Evolutionary conservation across 2,329 filamentous ascomycete species (phyloP).

Genomic region (Endocalyx cinctus): DNA sequence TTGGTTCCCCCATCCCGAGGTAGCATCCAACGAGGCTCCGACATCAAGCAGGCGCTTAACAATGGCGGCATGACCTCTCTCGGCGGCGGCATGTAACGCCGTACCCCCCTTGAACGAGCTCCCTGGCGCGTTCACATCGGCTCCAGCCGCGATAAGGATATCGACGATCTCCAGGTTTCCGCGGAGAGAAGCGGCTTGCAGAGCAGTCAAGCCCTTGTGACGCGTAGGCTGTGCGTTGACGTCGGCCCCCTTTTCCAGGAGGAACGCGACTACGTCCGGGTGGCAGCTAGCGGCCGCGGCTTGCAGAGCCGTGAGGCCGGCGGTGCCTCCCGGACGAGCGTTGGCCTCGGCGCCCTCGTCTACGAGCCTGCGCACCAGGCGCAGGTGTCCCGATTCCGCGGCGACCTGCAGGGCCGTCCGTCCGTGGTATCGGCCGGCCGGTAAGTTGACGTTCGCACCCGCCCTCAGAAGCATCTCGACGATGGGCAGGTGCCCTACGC

Average conservation of each 20-base stretch:
- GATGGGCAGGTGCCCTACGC: conserved; percentile 11
- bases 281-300: conserved; percentile 28
- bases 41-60: conserved; percentile 26
- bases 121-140: conserved; percentile 25
- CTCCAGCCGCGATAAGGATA: conserved; percentile 23
- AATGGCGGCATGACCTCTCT: conserved; percentile 20
- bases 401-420: conserved; percentile 33
- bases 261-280: conserved; percentile 16
- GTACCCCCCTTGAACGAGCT: conserved; percentile 30
- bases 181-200: conserved; percentile 30
- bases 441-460: conserved; percentile 20
- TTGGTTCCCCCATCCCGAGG: conserved; percentile 20
- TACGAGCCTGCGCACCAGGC: conserved; percentile 20
- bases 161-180: conserved; percentile 19
- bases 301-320: conserved; percentile 33
- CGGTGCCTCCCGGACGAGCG: conserved; percentile 26
- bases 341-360: conserved; percentile 26
- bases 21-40: conserved; percentile 33
- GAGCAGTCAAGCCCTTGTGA: conserved; percentile 34
- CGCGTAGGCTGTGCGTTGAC: conserved; percentile 29
- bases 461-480: conserved; percentile 17
- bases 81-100: conserved; percentile 33
- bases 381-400: conserved; percentile 23
- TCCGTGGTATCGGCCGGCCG: conserved; percentile 22
- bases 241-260: conserved; percentile 28